Evolutionary conservation across 2,329 filamentous ascomycete species (phyloP).

Genomic region (Hymenotorrendiella dingleyae): DNA sequence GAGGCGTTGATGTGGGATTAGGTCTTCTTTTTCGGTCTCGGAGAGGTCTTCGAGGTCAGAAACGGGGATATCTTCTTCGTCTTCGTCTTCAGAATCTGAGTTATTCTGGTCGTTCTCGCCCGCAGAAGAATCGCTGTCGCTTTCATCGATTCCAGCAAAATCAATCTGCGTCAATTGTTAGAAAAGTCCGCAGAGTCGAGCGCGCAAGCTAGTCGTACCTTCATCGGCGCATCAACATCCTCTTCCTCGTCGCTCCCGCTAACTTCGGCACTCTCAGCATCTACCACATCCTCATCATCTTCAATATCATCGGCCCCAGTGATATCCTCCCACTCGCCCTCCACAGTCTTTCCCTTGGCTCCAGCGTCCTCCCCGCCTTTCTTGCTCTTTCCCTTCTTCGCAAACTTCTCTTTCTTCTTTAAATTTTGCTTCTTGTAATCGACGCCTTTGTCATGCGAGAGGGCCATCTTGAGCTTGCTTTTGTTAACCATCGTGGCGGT

Average conservation of each 20-base stretch:
- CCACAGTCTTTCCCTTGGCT: constrained; percentile 25
- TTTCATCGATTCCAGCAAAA: constrained; percentile 51
- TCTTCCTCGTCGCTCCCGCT: constrained; percentile 34
- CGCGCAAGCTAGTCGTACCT: constrained; percentile 13
- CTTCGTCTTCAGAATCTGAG: constrained; percentile 54
- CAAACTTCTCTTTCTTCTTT: constrained; percentile 32
- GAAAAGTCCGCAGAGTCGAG: neutral
- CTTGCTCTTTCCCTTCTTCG: constrained; percentile 43
- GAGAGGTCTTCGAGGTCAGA: constrained; percentile 76
- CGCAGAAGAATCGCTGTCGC: constrained; percentile 51
- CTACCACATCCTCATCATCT: constrained; percentile 18
- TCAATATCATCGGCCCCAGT: constrained; percentile 33
- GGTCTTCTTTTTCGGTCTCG: constrained; percentile 77
- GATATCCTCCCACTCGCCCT: constrained; percentile 38
- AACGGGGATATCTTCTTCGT: constrained; percentile 82
- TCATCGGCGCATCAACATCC: constrained; percentile 14
- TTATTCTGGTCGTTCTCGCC: constrained; percentile 37
- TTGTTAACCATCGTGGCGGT: constrained; percentile 31
- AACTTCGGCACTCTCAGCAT: constrained; percentile 27
- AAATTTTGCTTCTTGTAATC: constrained; percentile 43
- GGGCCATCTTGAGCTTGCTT: constrained; percentile 46
- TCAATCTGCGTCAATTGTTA: constrained; percentile 38
- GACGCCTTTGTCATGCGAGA: constrained; percentile 48
- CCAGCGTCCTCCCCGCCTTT: constrained; percentile 34
- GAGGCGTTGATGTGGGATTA: constrained; percentile 83